Base-by-base conservation (phyloP, 2,329 filamentous ascomycete genomes). In the Talaromyces funiculosus region DNA sequence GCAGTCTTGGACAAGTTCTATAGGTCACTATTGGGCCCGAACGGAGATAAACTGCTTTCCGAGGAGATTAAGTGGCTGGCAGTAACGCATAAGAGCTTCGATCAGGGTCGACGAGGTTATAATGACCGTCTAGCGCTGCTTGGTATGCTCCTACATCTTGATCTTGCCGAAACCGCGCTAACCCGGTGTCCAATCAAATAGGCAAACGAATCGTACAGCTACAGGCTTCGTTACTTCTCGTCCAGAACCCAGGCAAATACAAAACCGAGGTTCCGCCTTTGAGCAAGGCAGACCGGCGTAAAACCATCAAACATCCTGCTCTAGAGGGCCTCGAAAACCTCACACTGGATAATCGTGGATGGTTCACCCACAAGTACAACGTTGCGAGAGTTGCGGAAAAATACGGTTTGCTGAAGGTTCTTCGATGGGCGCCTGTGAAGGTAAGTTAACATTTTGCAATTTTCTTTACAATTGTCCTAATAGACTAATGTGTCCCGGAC, bases 1-100 rank as follows among this genome's bases (percentile, higher is more conserved):
- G 81, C 79, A 65, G 81, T 81, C 69, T 80, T 99, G 59, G 89
- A 97, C 72, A 80, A 84, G 53, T 89, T 91, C 74, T 96, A 97
- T 75, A 81, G 84, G 66, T 81, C 81, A 57, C 83, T 97, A 67
- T 78, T 97, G 59, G 93, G 92, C 5, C 80, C 80, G 51, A 86
- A 83, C 49, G 90, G 90, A 61, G 84, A 89, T 66, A 84, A 83
- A 67, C 74, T 94, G 73, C 81, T 99, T 61, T 87, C 89, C 1
- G 92, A 97, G 16, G 93, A 99, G 78, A 82, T 94, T 64, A 97
- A 97, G 79, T 99, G 94, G 94, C 80, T 97, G 70, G 92, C 92
- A 31, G 85, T 99, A 60, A 99, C 94, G 66, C 94, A 97, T 76
- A 97, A 97, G 84, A 97, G 92, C 77, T 97, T 96, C 71, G 93